Evolutionary conservation across 2,329 filamentous ascomycete genomes (phyloP), one percentile per base, ranked within the genome.

Genomic region (Phaeoacremonium minimum): DNA sequence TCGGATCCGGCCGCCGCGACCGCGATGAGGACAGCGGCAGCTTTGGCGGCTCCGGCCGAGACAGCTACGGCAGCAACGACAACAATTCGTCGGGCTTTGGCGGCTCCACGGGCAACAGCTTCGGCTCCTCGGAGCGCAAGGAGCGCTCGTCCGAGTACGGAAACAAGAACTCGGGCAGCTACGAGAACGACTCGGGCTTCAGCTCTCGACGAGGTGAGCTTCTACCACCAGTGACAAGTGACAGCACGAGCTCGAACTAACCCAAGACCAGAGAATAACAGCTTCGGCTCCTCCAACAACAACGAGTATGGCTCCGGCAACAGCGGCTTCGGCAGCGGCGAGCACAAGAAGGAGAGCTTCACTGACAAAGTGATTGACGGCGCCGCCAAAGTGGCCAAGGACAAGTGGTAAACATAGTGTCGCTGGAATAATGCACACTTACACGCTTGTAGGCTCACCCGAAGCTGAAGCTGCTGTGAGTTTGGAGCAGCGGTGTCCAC

Each of bases 301-400:
- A n/a, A 19, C 15, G 18, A 26, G 11, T 17, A 32, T 15, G 9
- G 18, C 17, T 17, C 20, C 20, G 29, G 28, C 13, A 33, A 14
- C 18, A 18, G 18, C 28, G 35, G 18, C 3, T 32, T 30, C 15
- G 28, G 15, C 28, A 13, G 9, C n/a, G 22, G n/a, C 18, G 15
- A 16, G 14, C 28, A 15, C 11, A 19, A 18, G 6, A 37, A 37
- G 29, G 35, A 37, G 29, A 37, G 35, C 28, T 37, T 32, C 18
- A 18, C 16, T 13, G 35, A 36, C 14, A 36, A 31, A 6, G 20
- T 36, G 28, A 19, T 36, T 26, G 35, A 37, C 35, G 20, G 30
- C 19, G 35, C 35, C 32, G 35, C 35, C 6, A 17, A 32, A 16
- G 30, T 32, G 14, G 35, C 35, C 18, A 37, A 37, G 35, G 22